Evolutionary conservation across 495 filamentous ascomycete genomes (phyloP).

Genomic region (Penicillium ochrochloron): DNA sequence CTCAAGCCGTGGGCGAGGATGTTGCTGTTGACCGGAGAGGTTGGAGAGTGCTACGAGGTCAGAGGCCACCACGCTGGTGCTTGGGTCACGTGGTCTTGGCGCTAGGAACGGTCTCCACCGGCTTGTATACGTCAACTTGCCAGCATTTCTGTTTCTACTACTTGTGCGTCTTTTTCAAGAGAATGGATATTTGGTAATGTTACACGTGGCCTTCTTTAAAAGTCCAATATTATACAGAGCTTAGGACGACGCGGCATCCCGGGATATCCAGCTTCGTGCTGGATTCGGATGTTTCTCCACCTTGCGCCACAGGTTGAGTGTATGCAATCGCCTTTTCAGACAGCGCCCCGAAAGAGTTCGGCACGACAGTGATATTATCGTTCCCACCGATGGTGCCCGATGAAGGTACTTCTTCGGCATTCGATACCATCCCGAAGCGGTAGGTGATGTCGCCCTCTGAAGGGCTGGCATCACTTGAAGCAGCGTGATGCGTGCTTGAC

Average conservation of each 20-base stretch:
- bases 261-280: conserved; percentile 50
- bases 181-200: neutral
- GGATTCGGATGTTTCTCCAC: conserved; percentile 21
- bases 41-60: conserved; percentile 44
- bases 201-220: conserved; percentile 7
- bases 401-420: conserved; percentile 25
- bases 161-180: neutral
- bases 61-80: conserved; percentile 49
- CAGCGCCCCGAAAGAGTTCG: conserved; percentile 51
- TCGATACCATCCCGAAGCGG: conserved; percentile 40
- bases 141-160: neutral
- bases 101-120: conserved; percentile 14
- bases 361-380: conserved; percentile 32
- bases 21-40: conserved; percentile 42
- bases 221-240: conserved; percentile 16
- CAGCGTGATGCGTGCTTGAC: conserved; percentile 1
- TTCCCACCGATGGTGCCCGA: conserved; percentile 17
- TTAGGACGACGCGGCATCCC: conserved; percentile 39
- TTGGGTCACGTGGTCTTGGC: conserved; percentile 47
- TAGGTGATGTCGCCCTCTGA: conserved; percentile 27
- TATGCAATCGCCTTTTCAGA: conserved; percentile 56
- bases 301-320: conserved; percentile 32
- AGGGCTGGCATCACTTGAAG: neutral
- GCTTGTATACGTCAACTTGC: conserved; percentile 10
- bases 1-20: conserved; percentile 31